Percentiles rank a stretch among this genome's conserved stretches.
Conservation (phyloP, 78 protist species). For the Chrysochromulina parva region DNA sequence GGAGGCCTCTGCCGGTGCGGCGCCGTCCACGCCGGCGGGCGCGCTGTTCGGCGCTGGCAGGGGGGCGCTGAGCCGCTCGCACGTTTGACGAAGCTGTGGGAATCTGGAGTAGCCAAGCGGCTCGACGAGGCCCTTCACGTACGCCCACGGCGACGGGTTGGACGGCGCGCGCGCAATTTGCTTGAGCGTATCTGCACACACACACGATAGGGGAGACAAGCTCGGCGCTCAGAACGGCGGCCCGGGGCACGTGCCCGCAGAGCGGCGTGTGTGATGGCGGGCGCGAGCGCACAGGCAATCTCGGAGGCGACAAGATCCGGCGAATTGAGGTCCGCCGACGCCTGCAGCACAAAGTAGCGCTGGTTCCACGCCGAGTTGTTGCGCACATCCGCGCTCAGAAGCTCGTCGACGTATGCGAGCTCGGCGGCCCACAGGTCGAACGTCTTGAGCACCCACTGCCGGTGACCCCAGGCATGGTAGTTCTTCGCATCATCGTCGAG, state of each 20-base stretch:
- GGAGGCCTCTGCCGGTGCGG: no score
- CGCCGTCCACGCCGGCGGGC: no score
- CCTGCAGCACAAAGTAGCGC: slow-evolving; percentile 66
- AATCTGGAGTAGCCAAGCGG: background rate
- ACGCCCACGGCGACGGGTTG: background rate
- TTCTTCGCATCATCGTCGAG: slow-evolving; percentile 85
- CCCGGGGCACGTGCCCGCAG: no score
- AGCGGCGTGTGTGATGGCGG: no score
- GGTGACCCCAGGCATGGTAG: slow-evolving; percentile 95
- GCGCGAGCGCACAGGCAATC: background rate
- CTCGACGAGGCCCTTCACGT: background rate
- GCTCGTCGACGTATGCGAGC: slow-evolving; percentile 57
- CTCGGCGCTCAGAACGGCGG: no score
- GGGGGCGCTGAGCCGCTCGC: no score
- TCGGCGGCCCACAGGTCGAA: slow-evolving; percentile 63
- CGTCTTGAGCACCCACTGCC: slow-evolving; percentile 25
- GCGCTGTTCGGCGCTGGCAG: no score
- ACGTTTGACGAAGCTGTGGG: no score
- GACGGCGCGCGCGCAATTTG: background rate
- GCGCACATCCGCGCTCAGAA: slow-evolving; percentile 75
- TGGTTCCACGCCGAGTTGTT: slow-evolving; percentile 97
- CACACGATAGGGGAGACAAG: no score
- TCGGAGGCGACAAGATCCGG: background rate
- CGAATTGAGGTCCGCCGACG: background rate
- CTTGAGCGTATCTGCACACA: no score